Conservation (phyloP, 352 stramenopile genomes). For the Poterioochromonas sp. region DNA sequence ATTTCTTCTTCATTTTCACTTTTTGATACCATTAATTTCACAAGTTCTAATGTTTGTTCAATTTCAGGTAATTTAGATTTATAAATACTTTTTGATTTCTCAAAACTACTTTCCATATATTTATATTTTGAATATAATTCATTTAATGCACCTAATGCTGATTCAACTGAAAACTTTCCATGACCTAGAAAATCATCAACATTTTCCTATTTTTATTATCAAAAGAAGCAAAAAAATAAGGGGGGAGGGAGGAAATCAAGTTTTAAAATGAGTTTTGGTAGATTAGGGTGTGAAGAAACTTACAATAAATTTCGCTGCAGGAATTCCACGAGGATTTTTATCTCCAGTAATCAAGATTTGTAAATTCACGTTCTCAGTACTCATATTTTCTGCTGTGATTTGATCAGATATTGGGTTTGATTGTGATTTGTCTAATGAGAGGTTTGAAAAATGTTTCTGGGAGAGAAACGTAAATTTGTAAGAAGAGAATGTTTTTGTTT, state of each 20-base stretch:
- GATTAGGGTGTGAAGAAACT: neutral
- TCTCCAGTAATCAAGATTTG: slow-evolving; percentile 26
- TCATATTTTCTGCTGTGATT: neutral
- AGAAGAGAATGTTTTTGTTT: too few relatives aligned
- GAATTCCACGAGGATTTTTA: slow-evolving; percentile 36
- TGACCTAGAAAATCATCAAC: slow-evolving; percentile 39
- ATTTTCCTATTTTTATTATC: slow-evolving; percentile 36
- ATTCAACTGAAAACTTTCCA: slow-evolving; percentile 39
- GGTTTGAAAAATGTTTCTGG: too few relatives aligned
- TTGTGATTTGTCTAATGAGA: too few relatives aligned
- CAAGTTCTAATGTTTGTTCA: slow-evolving; percentile 45
- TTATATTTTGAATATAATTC: slow-evolving; percentile 48
- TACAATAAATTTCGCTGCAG: slow-evolving; percentile 33
- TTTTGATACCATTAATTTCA: slow-evolving; percentile 40
- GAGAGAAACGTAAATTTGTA: too few relatives aligned
- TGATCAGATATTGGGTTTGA: neutral
- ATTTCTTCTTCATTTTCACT: slow-evolving; percentile 35
- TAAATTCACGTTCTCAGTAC: slow-evolving; percentile 28
- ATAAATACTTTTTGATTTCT: slow-evolving; percentile 38
- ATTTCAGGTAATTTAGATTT: slow-evolving; percentile 48
- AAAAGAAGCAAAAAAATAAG: neutral
- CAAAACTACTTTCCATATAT: slow-evolving; percentile 44
- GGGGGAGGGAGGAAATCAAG: neutral
- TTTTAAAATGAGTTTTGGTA: too few relatives aligned
- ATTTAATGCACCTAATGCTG: slow-evolving; percentile 44